A percentile compares a stretch with the other conserved stretches of the same genome.
These are phyloP conservation scores for Filosporella fistucella DNA, from an alignment of 495 filamentous ascomycete genomes.

Conservation along the genomic window DNA sequence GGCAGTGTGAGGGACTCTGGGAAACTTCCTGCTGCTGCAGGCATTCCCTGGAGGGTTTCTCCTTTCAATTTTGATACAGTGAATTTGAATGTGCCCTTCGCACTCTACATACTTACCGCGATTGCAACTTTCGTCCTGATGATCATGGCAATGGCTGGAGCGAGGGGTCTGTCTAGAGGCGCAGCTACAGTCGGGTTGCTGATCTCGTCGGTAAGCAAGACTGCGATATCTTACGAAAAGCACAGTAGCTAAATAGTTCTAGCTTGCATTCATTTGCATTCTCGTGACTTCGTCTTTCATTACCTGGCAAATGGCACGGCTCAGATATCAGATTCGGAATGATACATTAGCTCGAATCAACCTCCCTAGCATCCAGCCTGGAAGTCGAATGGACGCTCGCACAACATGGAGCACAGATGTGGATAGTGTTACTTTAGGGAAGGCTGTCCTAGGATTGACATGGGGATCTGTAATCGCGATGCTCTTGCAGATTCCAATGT, in stretches of 20 bases:
- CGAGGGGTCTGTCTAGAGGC: not conserved
- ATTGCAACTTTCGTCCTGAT: not conserved
- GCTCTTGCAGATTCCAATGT: not conserved
- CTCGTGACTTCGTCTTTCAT: not conserved
- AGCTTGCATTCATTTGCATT: not conserved
- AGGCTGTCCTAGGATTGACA: not conserved
- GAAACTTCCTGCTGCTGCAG: no score
- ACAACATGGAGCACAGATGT: not conserved
- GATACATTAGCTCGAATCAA: not conserved
- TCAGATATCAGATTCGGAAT: not conserved
- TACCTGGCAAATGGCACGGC: not conserved
- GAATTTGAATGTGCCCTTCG: not conserved
- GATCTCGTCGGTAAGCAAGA: not conserved
- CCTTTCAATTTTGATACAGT: not conserved
- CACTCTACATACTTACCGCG: not conserved
- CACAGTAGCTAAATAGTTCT: not conserved
- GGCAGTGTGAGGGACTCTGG: no score
- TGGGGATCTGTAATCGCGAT: not conserved
- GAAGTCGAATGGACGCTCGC: not conserved
- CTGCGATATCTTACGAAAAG: not conserved
- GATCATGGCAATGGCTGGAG: not conserved
- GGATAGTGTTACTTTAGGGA: not conserved
- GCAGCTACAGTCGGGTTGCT: not conserved
- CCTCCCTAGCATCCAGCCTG: not conserved
- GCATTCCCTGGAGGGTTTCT: no score